phyloP scores from a whole-genome alignment of 2,329 filamentous ascomycete genomes.

The Monosporascus sp. region DNA sequence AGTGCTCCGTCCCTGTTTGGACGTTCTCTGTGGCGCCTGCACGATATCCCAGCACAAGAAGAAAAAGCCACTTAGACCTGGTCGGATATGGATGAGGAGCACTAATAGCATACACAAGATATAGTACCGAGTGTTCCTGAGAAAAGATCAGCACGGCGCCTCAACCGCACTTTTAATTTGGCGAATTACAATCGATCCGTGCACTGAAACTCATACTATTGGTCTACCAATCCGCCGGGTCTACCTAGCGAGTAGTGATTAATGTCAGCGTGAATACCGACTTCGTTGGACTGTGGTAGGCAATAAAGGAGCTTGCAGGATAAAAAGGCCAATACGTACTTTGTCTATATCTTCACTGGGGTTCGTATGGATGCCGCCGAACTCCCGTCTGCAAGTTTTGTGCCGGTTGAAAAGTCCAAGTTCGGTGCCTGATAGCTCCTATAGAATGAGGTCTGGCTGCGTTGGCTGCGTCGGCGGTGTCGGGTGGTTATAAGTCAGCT shows the following conservation, averaged over 20 bases:
- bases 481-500: background rate
- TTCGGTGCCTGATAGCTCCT: background rate
- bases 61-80: conserved; percentile 18
- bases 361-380: background rate
- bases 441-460: background rate
- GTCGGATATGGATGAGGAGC: conserved; percentile 26
- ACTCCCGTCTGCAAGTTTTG: background rate
- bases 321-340: background rate
- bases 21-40: conserved; percentile 26
- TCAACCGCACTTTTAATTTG: background rate
- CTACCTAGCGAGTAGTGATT: background rate
- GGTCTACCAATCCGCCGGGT: background rate
- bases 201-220: background rate
- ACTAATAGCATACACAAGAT: conserved; percentile 12
- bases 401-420: background rate
- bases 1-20: conserved; percentile 9
- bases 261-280: background rate
- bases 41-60: conserved; percentile 22
- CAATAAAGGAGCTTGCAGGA: background rate
- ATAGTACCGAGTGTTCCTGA: background rate
- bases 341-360: background rate
- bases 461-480: background rate
- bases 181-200: background rate
- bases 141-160: background rate
- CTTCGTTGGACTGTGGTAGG: background rate